phyloP scores from a whole-genome alignment of 768 basidiomycete species.

The Tylopilus felleus region DNA sequence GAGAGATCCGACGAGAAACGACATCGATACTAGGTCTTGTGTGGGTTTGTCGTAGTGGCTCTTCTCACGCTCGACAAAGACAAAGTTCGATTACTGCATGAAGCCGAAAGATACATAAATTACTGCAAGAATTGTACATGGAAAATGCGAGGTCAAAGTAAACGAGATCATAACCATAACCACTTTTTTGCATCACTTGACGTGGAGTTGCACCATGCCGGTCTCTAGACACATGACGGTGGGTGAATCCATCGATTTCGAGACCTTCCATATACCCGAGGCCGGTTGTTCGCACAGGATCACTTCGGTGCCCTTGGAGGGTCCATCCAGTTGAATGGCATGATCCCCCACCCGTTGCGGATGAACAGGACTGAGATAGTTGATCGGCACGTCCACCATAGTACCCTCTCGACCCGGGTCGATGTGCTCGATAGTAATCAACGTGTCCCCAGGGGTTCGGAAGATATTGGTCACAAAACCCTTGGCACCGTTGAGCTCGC shows the following conservation, averaged over 20 bases:
- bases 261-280: slow-evolving; percentile 24
- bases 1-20: slow-evolving; percentile 60
- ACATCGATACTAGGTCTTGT: slow-evolving; percentile 37
- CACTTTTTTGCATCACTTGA: slow-evolving; percentile 10
- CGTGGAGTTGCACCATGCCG: slow-evolving; percentile 26
- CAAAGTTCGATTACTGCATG: neutral
- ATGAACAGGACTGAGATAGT: slow-evolving; percentile 40
- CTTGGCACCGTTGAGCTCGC: slow-evolving; percentile 26
- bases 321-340: slow-evolving; percentile 49
- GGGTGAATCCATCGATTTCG: slow-evolving; percentile 11
- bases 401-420: slow-evolving; percentile 33
- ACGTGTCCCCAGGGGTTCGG: slow-evolving; percentile 25
- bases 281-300: slow-evolving; percentile 41
- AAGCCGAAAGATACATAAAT: neutral
- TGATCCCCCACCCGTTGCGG: slow-evolving; percentile 42
- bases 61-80: slow-evolving; percentile 8
- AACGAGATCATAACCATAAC: neutral
- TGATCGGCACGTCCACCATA: slow-evolving; percentile 37
- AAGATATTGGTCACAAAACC: slow-evolving; percentile 30
- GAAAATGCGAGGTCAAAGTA: neutral
- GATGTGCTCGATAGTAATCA: slow-evolving; percentile 29
- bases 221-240: slow-evolving; percentile 14
- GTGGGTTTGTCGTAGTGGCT: neutral
- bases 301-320: slow-evolving; percentile 41
- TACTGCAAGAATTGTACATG: slow-evolving; percentile 9